Evolutionary conservation across 2,329 filamentous ascomycete species (phyloP), one percentile per base, ranked within the genome.

Genomic region (Monosporascus cannonballus): DNA sequence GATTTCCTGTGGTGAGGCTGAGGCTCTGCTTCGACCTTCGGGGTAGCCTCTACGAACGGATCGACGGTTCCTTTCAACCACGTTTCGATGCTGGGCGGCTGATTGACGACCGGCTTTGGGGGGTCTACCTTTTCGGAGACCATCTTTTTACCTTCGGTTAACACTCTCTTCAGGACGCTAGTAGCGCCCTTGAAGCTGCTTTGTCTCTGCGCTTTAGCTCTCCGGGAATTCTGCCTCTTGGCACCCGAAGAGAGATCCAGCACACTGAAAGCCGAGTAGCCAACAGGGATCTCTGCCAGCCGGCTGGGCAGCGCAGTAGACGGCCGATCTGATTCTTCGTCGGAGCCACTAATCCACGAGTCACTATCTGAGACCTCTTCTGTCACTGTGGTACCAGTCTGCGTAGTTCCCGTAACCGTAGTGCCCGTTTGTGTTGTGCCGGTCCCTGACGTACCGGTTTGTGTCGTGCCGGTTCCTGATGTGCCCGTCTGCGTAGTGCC

Each of bases 261-360:
- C 60, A 82, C 81, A 58, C 81, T 86, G 59, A 86, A 86, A n/a
- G 83, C 83, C 18, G 83, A 86, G 56, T 80, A 80, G 6, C 83
- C 83, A 63, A 85, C 78, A 0, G 83, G 82, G 48, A 86, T 80
- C 38, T 85, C 81, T 17, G 80, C 80, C 36, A 85, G 63, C 2
- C 79, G 78, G 57, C 81, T 81, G 36, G 73, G 74, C 4, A 76
- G 65, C 7, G 69, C 60, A 39, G 68, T 76, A 2, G 74, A 73
- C 7, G 69, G 71, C n/a, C 67, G 63, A 6, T 71, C 62, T 8
- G 67, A 68, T 18, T 64, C 59, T 15, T 50, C 50, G n/a, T 57
- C 66, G 2, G 72, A 75, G 17, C 59, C 62, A 48, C 63, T 67
- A 25, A 61, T 65, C 63, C 65, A 65, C 17, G 67, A 65, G 15